Conservation (phyloP, 306 rosid genomes). For the Begonia loranthoides region DNA sequence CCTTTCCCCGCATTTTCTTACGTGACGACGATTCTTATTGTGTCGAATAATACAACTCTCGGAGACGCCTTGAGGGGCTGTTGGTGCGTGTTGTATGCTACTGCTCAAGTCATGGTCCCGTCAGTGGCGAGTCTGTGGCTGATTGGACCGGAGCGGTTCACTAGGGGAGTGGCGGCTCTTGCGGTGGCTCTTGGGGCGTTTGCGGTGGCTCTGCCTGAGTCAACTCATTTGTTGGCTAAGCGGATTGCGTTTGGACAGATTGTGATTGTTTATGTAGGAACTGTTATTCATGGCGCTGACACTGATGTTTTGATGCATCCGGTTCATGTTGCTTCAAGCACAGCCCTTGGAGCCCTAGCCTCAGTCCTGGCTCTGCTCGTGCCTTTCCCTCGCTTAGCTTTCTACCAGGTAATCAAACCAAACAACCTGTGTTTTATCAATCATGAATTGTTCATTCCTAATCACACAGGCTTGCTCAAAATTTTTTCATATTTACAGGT, state of each 20-base stretch:
- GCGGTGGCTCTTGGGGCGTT: conserved; percentile 27
- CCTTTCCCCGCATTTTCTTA: conserved; percentile 50
- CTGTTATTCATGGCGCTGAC: conserved; percentile 29
- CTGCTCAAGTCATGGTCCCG: conserved; percentile 18
- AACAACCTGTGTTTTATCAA: background rate
- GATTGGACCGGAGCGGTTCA: conserved; percentile 32
- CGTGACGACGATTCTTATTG: conserved; percentile 39
- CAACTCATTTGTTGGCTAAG: conserved; percentile 43
- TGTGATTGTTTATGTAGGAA: conserved; percentile 56
- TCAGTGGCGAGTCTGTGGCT: conserved; percentile 31
- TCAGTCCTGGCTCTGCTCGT: conserved; percentile 42
- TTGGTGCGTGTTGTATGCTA: conserved; percentile 41
- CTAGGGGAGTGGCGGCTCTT: conserved; percentile 10
- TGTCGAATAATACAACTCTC: conserved; percentile 49
- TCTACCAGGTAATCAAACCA: conserved; percentile 25
- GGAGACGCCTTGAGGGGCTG: conserved; percentile 55
- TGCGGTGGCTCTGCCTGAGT: conserved; percentile 47
- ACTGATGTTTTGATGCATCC: conserved; percentile 25
- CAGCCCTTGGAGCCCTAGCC: conserved; percentile 67
- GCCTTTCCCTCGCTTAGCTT: conserved; percentile 53
- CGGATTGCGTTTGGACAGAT: conserved; percentile 59
- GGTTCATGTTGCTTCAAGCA: conserved; percentile 38
- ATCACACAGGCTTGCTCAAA: background rate
- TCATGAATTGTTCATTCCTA: background rate
- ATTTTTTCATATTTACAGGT: conserved; percentile 21